Conservation (phyloP, 257 asterid species). For the Nicotiana sylvestris region DNA sequence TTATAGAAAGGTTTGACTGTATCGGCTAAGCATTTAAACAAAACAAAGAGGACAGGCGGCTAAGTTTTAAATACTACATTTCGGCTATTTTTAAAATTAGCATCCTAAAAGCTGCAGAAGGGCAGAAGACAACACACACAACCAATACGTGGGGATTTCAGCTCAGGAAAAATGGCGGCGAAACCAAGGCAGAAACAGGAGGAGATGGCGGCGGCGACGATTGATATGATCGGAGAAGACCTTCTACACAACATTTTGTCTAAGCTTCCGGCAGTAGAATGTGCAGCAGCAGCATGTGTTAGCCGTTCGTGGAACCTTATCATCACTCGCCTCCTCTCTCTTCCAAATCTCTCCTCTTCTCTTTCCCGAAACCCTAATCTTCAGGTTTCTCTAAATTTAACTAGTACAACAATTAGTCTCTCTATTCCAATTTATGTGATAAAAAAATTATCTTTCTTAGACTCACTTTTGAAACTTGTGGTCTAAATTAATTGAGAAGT, state of each 20-base stretch:
- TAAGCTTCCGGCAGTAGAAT: conserved; percentile 65
- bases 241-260: conserved; percentile 49
- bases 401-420: neutral
- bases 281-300: conserved; percentile 80
- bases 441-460: too few species aligned
- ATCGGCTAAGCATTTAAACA: too few species aligned
- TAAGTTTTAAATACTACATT: too few species aligned
- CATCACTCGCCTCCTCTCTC: conserved; percentile 54
- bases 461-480: too few species aligned
- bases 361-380: conserved; percentile 52
- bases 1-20: too few species aligned
- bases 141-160: too few species aligned
- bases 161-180: neutral
- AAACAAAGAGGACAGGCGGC: too few species aligned
- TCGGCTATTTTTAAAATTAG: too few species aligned
- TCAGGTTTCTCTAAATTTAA: conserved; percentile 28
- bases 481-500: neutral
- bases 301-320: conserved; percentile 67
- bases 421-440: neutral
- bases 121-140: too few species aligned
- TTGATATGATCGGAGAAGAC: conserved; percentile 62
- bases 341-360: conserved; percentile 64
- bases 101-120: too few species aligned
- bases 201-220: neutral
- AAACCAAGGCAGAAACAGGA: neutral